Evolutionary conservation across 108 stramenopile species (phyloP).

Genomic region (Nitzschia palea): DNA sequence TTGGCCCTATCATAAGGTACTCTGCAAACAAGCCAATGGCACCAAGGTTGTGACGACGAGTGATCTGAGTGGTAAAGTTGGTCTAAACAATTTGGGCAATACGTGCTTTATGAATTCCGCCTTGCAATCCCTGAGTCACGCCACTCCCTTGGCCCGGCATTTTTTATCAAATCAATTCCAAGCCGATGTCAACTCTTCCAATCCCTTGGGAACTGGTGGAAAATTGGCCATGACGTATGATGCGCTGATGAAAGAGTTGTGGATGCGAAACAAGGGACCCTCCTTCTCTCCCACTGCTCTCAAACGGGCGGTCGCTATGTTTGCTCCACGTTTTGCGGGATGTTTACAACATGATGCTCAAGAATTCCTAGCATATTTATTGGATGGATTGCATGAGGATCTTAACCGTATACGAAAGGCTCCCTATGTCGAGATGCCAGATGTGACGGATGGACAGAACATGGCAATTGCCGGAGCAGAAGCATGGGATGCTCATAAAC

Average conservation of each 20-base stretch:
- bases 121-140: slow-evolving; percentile 84
- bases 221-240: slow-evolving; percentile 78
- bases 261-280: slow-evolving; percentile 45
- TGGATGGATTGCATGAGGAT: slow-evolving; percentile 96
- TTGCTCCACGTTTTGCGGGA: slow-evolving; percentile 75
- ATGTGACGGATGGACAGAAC: slow-evolving; percentile 60
- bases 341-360: slow-evolving; percentile 90
- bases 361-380: slow-evolving; percentile 89
- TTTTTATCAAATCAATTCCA: slow-evolving; percentile 74
- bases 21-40: slow-evolving; percentile 35
- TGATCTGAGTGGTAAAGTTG: slow-evolving; percentile 56
- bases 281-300: slow-evolving; percentile 57
- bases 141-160: slow-evolving; percentile 82
- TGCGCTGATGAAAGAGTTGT: slow-evolving; percentile 66
- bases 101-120: slow-evolving; percentile 97
- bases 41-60: slow-evolving; percentile 1
- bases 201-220: slow-evolving; percentile 84
- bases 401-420: slow-evolving; percentile 90
- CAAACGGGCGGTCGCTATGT: slow-evolving; percentile 74
- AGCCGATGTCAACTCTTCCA: slow-evolving; percentile 62
- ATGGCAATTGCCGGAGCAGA: slow-evolving; percentile 66
- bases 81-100: slow-evolving; percentile 94
- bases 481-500: slow-evolving; percentile 66
- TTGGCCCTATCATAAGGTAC: slow-evolving; percentile 61
- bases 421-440: slow-evolving; percentile 89